A percentile compares a stretch with the other conserved stretches of the same genome.
Conservation (phyloP, 2,329 filamentous ascomycete species). For the Trichoderma sp. region DNA sequence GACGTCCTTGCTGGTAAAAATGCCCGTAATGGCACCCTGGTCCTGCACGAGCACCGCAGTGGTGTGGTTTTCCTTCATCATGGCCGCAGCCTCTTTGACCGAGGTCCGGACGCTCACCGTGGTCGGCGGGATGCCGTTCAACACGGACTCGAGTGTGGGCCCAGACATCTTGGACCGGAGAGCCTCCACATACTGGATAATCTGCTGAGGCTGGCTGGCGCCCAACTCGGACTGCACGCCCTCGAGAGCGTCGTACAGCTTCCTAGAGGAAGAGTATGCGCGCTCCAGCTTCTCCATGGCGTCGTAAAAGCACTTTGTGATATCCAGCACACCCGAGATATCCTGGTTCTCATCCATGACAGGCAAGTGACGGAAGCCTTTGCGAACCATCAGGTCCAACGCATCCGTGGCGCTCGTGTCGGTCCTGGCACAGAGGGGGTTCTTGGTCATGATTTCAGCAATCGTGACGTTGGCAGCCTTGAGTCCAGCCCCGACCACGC, state of each 20-base stretch:
- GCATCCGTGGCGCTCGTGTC: slow-evolving; percentile 98
- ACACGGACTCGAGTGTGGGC: slow-evolving; percentile 88
- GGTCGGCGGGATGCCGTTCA: slow-evolving; percentile 86
- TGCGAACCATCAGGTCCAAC: slow-evolving; percentile 94
- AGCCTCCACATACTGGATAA: slow-evolving; percentile 98
- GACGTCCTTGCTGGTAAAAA: slow-evolving; percentile 99
- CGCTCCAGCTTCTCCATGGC: slow-evolving; percentile 99
- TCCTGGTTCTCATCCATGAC: slow-evolving; percentile 99
- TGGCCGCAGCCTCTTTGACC: slow-evolving; percentile 87
- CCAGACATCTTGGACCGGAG: slow-evolving; percentile 96
- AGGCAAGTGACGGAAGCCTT: slow-evolving; percentile 94
- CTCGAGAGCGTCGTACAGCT: slow-evolving; percentile 94
- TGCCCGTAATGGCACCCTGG: slow-evolving; percentile 94
- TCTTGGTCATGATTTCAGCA: slow-evolving; percentile 99
- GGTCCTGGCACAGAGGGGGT: slow-evolving; percentile 93
- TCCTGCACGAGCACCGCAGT: slow-evolving; percentile 96
- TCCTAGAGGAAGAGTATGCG: slow-evolving; percentile 95
- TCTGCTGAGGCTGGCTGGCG: slow-evolving; percentile 93
- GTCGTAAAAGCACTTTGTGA: slow-evolving; percentile 99
- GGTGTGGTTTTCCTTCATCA: slow-evolving; percentile 99
- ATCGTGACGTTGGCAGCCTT: slow-evolving; percentile 90
- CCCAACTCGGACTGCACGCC: slow-evolving; percentile 97
- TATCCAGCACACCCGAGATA: slow-evolving; percentile 95
- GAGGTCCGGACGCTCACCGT: slow-evolving; percentile 95
- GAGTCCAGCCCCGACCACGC: slow-evolving; percentile 85